Conservation (phyloP, 495 filamentous ascomycete genomes). For the Aspergillus cristatus region DNA sequence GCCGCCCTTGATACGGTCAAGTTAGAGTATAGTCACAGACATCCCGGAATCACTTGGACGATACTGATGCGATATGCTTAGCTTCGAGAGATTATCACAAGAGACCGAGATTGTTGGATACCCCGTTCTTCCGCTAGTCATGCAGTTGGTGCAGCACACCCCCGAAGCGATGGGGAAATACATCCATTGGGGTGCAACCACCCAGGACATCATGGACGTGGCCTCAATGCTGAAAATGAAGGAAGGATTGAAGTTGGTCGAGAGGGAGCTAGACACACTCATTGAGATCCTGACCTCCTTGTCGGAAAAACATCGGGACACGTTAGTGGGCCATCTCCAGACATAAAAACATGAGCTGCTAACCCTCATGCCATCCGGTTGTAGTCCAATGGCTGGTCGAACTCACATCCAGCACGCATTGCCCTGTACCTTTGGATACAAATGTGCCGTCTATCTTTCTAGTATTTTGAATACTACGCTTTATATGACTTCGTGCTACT, state of each 20-base stretch:
- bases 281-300: constrained; percentile 18
- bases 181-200: constrained; percentile 44
- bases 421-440: constrained; percentile 33
- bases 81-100: constrained; percentile 20
- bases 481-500: constrained; percentile 12
- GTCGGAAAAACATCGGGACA: constrained; percentile 22
- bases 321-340: no score
- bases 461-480: no score
- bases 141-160: constrained; percentile 18
- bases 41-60: no score
- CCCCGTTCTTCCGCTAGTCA: constrained; percentile 37
- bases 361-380: constrained; percentile 10
- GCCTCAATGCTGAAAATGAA: constrained; percentile 37
- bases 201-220: constrained; percentile 42
- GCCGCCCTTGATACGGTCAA: no score
- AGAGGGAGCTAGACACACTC: constrained; percentile 18
- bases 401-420: constrained; percentile 41
- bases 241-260: constrained; percentile 27
- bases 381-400: constrained; percentile 41
- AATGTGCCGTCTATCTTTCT: constrained; percentile 20
- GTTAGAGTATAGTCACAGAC: constrained; percentile 7
- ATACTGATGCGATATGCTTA: constrained; percentile 1
- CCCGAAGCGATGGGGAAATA: constrained; percentile 23
- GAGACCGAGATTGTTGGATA: constrained; percentile 44
- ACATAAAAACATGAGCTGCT: no score